Evolutionary conservation across 2,329 filamentous ascomycete species (phyloP).

Genomic region (Talaromyces islandicus): DNA sequence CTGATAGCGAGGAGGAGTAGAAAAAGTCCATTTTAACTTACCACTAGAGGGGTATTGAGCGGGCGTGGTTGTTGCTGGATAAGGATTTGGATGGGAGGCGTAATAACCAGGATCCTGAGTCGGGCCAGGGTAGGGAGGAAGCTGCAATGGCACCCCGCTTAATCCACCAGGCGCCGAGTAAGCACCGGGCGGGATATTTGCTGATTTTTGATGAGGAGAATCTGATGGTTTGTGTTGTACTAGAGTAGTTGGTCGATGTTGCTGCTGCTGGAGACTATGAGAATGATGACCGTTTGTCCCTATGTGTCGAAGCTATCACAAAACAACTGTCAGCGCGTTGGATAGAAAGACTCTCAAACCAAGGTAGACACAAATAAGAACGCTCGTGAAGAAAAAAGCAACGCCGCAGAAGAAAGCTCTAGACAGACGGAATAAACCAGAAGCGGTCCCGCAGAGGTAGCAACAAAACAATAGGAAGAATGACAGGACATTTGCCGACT

Average conservation of each 20-base stretch:
- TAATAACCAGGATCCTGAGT: slow-evolving; percentile 67
- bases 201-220: slow-evolving; percentile 57
- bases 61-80: slow-evolving; percentile 73
- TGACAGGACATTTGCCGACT: not conserved
- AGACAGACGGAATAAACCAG: not conserved
- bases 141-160: slow-evolving; percentile 44
- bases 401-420: not conserved
- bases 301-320: slow-evolving; percentile 25
- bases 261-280: slow-evolving; percentile 19
- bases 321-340: slow-evolving; percentile 1
- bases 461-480: not conserved
- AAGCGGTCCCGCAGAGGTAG: not conserved
- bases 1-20: slow-evolving; percentile 1
- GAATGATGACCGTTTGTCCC: slow-evolving; percentile 24
- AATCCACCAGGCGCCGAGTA: slow-evolving; percentile 25
- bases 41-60: slow-evolving; percentile 84
- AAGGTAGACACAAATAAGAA: not conserved
- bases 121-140: slow-evolving; percentile 61
- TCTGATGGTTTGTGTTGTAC: slow-evolving; percentile 40
- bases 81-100: slow-evolving; percentile 72
- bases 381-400: not conserved
- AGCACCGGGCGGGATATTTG: slow-evolving; percentile 23
- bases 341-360: not conserved
- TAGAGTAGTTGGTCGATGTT: slow-evolving; percentile 23
- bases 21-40: slow-evolving; percentile 43